Base-by-base conservation (phyloP, 352 stramenopile species). In the Phytophthora pisi region DNA sequence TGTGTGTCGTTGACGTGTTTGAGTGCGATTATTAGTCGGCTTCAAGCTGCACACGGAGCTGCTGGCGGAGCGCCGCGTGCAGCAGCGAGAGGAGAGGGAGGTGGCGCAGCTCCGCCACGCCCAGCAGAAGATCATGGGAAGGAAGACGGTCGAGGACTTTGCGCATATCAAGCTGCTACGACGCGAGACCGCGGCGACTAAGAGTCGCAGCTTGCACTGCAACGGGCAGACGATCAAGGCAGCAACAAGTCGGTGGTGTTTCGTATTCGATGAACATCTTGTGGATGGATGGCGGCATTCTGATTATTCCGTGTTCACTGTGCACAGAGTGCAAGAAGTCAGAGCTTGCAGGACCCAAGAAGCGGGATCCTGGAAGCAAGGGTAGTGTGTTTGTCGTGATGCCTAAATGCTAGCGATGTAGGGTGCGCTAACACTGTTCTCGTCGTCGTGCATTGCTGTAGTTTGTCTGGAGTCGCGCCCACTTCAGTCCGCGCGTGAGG, bases 141-240 rank as follows among this genome's bases (percentile, higher is more conserved):
- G 66, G 68, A 90, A 89, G 63, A 84, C 71, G 5, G 78, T 79
- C 2, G 76, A 87, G 26, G 74, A 89, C 38, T 84, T 84, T 43
- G 78, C 76, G 8, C 61, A 63, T 8, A 45, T 88, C 16, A 80
- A 80, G 11, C 36, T 90, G 36, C 66, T 86, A 9, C 76, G 66
- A 2, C 75, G 78, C 1, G 71, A 81, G 47, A 70, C 79, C 46
- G 61, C 68, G 5, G 54, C 57, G 1, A 67, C 64, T 18, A 67
- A 74, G 3, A 78, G 75, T 47, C 73, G 60, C 26, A 85, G 68
- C 62, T 51, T 89, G 20, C 82, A 90, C 43, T 74, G 71, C 42
- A 90, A 90, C 64, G 74, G 68, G 16, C 67, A 57, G 31, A 43
- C 43, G 4, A 31, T 9, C 20, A 66, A 50, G 6, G 5, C 40